Conservation (phyloP, 345 rosid genomes). For the Atalantia buxifolia region DNA sequence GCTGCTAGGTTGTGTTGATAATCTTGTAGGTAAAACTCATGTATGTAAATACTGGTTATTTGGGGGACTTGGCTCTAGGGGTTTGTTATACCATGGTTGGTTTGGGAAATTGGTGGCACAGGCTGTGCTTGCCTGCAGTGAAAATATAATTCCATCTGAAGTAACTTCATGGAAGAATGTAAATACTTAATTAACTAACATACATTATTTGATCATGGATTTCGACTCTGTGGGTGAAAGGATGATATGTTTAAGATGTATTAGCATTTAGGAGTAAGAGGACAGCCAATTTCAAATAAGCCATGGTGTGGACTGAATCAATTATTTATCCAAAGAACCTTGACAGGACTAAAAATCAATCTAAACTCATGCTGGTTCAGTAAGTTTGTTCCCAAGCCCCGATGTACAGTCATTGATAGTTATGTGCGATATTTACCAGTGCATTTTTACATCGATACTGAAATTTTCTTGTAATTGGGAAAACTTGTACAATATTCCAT, state of each 20-base stretch:
- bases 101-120: conserved; percentile 68
- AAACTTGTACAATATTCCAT: not conserved
- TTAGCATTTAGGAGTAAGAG: no score
- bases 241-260: no score
- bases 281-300: no score
- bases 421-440: not conserved
- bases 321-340: no score
- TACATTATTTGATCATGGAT: no score
- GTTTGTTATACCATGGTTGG: conserved; percentile 79
- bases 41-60: conserved; percentile 66
- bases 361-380: no score
- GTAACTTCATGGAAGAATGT: conserved; percentile 67
- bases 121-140: conserved; percentile 62
- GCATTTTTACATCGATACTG: no score
- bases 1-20: conserved; percentile 62
- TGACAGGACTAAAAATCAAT: no score
- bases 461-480: no score
- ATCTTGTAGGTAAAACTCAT: conserved; percentile 36
- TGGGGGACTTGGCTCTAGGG: conserved; percentile 90
- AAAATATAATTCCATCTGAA: conserved; percentile 57
- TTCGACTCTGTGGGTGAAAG: no score
- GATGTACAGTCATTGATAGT: not conserved
- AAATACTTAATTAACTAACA: conserved; percentile 8
- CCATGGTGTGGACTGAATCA: no score
- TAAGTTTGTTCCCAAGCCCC: no score